Percentiles rank a stretch among this genome's conserved stretches.
Conservation (phyloP, 208 protist genomes). For the Trypanosoma grayi region DNA sequence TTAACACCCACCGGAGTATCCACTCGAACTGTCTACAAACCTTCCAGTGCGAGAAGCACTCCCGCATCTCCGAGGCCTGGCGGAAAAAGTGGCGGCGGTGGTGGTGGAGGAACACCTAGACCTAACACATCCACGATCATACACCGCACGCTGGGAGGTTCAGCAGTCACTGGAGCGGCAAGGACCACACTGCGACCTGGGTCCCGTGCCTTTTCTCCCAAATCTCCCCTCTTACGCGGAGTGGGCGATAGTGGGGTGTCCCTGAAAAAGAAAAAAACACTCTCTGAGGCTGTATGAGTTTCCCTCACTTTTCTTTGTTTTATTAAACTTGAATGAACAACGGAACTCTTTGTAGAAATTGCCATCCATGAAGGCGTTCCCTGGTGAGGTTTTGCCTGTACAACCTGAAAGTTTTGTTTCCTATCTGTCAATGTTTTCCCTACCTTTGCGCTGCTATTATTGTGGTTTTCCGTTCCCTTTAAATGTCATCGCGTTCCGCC, state of each 20-base stretch:
- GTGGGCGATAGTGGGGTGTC: neutral
- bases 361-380: too few species aligned
- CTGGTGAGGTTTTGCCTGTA: too few species aligned
- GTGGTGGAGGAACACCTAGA: neutral
- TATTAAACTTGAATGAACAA: neutral
- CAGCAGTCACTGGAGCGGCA: neutral
- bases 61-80: neutral
- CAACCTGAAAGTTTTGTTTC: too few species aligned
- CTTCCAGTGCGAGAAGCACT: neutral
- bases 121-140: neutral
- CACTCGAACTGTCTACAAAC: neutral
- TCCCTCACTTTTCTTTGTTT: constrained; percentile 6
- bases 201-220: neutral
- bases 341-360: too few species aligned
- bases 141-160: neutral
- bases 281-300: neutral
- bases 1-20: neutral
- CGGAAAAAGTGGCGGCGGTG: neutral
- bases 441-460: too few species aligned
- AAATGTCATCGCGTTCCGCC: too few species aligned
- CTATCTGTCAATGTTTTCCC: too few species aligned
- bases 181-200: neutral
- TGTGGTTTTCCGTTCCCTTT: too few species aligned
- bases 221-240: neutral
- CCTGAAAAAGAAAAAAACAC: constrained; percentile 1